These are phyloP conservation scores for Staphylotrichum tortipilum DNA, from an alignment of 495 filamentous ascomycete genomes.

Conservation along the genomic window DNA sequence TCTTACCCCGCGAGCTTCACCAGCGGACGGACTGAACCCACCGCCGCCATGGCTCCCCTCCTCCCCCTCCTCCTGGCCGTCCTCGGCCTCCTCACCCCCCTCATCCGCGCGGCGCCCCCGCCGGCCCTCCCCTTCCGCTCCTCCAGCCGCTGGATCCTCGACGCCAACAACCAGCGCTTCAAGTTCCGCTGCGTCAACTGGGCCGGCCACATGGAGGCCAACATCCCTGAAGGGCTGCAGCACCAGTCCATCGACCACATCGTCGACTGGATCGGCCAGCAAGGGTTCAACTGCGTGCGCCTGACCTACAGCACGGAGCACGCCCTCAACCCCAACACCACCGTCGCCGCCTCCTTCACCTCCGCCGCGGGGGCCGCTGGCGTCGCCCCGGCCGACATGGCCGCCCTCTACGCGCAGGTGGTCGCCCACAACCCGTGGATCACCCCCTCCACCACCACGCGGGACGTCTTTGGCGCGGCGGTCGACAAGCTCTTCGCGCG, in stretches of 20 bases:
- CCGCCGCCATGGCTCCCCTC: conserved; percentile 19
- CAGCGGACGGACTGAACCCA: background rate
- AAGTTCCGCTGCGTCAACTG: conserved; percentile 47
- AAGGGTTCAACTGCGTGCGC: conserved; percentile 47
- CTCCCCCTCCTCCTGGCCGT: conserved; percentile 12
- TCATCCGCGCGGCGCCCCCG: conserved; percentile 4
- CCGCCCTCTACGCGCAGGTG: conserved; percentile 25
- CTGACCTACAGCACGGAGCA: conserved; percentile 46
- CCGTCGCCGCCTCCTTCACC: conserved; percentile 34
- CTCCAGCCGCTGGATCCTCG: conserved; percentile 43
- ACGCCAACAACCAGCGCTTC: conserved; percentile 36
- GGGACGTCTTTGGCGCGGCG: conserved; percentile 32
- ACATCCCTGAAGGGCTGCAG: conserved; percentile 43
- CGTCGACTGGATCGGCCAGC: conserved; percentile 32
- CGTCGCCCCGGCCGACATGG: conserved; percentile 24
- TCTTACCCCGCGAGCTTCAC: background rate
- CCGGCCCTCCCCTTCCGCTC: conserved; percentile 33
- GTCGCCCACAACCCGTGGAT: conserved; percentile 36
- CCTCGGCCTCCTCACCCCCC: conserved; percentile 19
- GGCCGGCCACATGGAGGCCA: conserved; percentile 42
- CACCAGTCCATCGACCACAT: conserved; percentile 36
- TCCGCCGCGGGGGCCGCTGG: conserved; percentile 28
- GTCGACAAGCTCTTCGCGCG: conserved; percentile 33
- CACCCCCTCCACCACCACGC: conserved; percentile 24
- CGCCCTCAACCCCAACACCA: conserved; percentile 32